Evolutionary conservation across 2,329 filamentous ascomycete genomes (phyloP), one percentile per base, ranked within the genome.

Genomic region (Amylocarpus encephaloides): DNA sequence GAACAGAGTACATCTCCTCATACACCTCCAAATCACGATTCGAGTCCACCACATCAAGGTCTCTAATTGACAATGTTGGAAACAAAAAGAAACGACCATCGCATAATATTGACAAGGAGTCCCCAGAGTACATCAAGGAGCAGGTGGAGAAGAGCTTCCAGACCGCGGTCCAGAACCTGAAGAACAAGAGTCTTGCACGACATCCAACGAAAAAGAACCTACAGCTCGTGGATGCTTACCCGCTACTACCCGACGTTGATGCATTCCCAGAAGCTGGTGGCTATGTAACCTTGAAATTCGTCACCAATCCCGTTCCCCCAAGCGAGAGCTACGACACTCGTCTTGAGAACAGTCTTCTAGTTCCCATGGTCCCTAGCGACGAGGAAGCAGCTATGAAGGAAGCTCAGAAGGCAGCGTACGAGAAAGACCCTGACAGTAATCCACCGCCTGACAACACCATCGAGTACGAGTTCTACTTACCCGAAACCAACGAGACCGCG

Each of bases 1-100:
- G 92, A 63, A 97, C 93, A 49, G 93, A 98, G 69, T 97, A 97
- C 71, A 96, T 95, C 64, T 88, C 87, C 10, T 80, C 78, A 3
- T 71, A 73, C 18, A 72, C 71, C 29, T 65, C 73, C 5, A 81
- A 80, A 63, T 65, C 63, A 15, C 68, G 68, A 30, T 70, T 70
- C 50, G 75, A 79, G 45, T 74, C 75, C 0, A 76, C 74, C 26
- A 76, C 76, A 22, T 75, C 78, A 3, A 76, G 77, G 54, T 72
- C 72, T 29, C 68, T 77, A 44, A 71, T 76, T 34, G 67, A 73
- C 41, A 65, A 62, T 49, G 56, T 61, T 58, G 60, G 62, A 10
- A 64, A 59, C 22, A 66, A 64, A 38, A 58, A 65, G 18, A 71
- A 69, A 56, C 72, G 71, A 16, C 64, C 69, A 22, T 80, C 11